phyloP scores from a whole-genome alignment of 1,139 yeast genomes.

The Kurtzmaniella quercitrusa region DNA sequence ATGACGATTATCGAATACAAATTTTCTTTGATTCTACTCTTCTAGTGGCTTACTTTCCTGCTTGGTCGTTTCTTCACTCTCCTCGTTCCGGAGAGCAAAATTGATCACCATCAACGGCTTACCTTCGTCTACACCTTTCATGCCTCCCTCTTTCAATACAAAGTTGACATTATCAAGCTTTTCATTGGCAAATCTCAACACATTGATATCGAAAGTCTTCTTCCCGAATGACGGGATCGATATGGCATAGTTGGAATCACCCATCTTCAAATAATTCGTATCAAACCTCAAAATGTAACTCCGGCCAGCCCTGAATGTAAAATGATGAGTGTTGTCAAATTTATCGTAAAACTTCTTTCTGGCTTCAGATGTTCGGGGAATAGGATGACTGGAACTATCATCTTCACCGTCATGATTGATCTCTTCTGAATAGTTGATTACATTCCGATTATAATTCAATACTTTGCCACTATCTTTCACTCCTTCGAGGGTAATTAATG shows the following conservation, averaged over 20 bases:
- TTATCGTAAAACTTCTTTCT: constrained; percentile 34
- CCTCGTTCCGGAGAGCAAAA: constrained; percentile 36
- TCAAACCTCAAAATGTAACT: constrained; percentile 34
- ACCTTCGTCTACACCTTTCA: constrained; percentile 35
- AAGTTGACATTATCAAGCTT: constrained; percentile 41
- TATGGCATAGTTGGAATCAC: constrained; percentile 38
- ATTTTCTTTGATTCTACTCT: no score
- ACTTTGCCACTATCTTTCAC: background rate
- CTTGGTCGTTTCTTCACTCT: no score
- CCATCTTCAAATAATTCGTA: constrained; percentile 37
- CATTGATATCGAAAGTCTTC: constrained; percentile 39
- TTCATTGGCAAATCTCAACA: constrained; percentile 38
- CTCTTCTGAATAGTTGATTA: constrained; percentile 4
- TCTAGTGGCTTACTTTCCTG: background rate
- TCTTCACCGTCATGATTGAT: constrained; percentile 2
- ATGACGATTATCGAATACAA: no score
- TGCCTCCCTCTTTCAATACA: constrained; percentile 37
- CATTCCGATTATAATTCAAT: constrained; percentile 1
- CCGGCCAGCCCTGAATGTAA: constrained; percentile 22
- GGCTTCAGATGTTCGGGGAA: constrained; percentile 27
- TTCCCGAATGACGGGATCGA: constrained; percentile 37
- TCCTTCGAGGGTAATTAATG: constrained; percentile 19
- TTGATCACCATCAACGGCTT: constrained; percentile 35
- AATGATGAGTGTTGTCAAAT: constrained; percentile 25
- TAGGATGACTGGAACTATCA: constrained; percentile 12